These are phyloP conservation scores for Trichoderma gracile DNA, from an alignment of 2,329 filamentous ascomycete species.

Conservation along the genomic window DNA sequence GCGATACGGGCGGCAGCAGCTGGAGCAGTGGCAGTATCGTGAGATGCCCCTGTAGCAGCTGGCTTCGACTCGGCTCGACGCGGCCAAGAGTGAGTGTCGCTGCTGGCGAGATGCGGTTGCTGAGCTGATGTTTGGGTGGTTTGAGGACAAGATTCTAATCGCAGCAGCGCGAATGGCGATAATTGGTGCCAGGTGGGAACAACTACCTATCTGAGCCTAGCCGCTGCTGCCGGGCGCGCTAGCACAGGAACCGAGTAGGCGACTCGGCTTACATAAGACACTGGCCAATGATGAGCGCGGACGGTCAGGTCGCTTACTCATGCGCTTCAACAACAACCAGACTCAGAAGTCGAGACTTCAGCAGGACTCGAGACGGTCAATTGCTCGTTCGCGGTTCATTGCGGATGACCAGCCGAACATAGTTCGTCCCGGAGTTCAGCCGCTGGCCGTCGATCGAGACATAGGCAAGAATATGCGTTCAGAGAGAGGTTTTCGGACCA, in stretches of 20 bases:
- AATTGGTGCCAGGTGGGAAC: constrained; percentile 20
- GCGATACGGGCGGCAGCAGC: neutral
- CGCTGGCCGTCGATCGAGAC: too few species aligned
- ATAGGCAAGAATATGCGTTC: too few species aligned
- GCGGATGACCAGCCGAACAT: too few species aligned
- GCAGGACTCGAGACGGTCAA: too few species aligned
- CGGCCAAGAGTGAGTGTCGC: too few species aligned
- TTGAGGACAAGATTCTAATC: constrained; percentile 32
- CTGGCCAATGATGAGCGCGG: too few species aligned
- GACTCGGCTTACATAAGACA: neutral
- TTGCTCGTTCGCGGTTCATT: too few species aligned
- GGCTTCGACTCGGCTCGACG: neutral
- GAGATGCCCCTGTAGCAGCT: neutral
- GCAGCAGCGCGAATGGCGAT: constrained; percentile 27
- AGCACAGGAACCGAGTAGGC: neutral
- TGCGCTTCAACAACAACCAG: neutral
- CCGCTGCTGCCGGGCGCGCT: neutral
- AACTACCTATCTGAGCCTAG: constrained; percentile 20
- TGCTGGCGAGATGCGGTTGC: constrained; percentile 2
- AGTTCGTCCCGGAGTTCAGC: too few species aligned
- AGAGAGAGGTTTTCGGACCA: too few species aligned
- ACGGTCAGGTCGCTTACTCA: constrained; percentile 27
- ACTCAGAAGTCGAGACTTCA: neutral
- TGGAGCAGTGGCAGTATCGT: neutral
- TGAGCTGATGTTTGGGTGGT: constrained; percentile 20